Percentiles rank a stretch among this genome's conserved stretches.
phyloP scores from a whole-genome alignment of 2,329 filamentous ascomycete species.

The Ceratocystis destructans region DNA sequence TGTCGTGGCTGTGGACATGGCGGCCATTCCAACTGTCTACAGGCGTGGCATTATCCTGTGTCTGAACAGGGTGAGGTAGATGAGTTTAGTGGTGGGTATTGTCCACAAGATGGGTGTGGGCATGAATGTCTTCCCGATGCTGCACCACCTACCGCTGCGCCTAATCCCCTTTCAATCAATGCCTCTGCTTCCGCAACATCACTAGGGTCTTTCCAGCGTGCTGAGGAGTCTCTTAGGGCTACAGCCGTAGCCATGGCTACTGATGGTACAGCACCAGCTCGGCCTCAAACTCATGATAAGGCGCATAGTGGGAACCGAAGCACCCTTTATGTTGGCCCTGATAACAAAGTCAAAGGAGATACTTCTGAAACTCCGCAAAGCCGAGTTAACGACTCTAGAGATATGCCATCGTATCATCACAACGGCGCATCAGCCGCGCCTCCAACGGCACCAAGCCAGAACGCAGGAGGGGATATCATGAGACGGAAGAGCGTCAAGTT shows the following conservation, averaged over 20 bases:
- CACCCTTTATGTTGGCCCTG: neutral
- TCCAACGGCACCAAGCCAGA: slow-evolving; percentile 26
- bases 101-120: slow-evolving; percentile 50
- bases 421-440: slow-evolving; percentile 21
- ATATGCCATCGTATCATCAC: neutral
- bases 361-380: slow-evolving; percentile 23
- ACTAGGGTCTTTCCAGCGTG: slow-evolving; percentile 18
- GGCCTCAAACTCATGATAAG: slow-evolving; percentile 43
- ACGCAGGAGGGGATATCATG: slow-evolving; percentile 32
- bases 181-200: slow-evolving; percentile 19
- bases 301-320: neutral
- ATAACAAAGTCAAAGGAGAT: slow-evolving; percentile 31
- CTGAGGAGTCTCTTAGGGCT: neutral
- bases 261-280: slow-evolving; percentile 30
- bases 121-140: slow-evolving; percentile 46
- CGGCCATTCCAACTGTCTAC: slow-evolving; percentile 46
- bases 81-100: slow-evolving; percentile 41
- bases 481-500: slow-evolving; percentile 53
- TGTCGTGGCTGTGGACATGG: slow-evolving; percentile 50
- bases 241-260: neutral
- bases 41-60: slow-evolving; percentile 38
- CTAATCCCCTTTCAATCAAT: neutral
- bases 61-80: slow-evolving; percentile 7
- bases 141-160: neutral
- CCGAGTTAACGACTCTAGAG: neutral